Conservation (phyloP, 2,329 filamentous ascomycete species). For the Fusarium gaditjirri region DNA sequence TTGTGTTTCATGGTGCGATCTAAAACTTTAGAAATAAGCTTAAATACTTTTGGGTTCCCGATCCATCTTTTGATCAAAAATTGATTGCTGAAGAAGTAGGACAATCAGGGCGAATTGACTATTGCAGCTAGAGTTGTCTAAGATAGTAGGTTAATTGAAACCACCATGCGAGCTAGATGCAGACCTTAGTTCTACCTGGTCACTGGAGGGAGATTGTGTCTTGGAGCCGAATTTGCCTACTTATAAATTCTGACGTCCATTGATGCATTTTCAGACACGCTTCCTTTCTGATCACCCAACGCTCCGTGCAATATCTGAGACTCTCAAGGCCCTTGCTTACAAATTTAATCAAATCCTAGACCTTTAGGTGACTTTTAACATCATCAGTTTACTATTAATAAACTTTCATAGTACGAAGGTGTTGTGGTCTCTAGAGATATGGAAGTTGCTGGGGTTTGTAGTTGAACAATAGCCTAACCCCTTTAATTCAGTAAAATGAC, state of each 20-base stretch:
- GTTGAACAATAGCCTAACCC: rapidly evolving
- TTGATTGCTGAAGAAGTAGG: background rate
- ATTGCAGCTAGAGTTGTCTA: rapidly evolving
- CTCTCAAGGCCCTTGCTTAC: background rate
- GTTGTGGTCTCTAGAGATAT: no score
- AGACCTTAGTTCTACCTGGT: background rate
- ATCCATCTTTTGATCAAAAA: rapidly evolving
- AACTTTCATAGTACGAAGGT: no score
- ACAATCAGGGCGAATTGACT: rapidly evolving
- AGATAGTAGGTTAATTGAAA: background rate
- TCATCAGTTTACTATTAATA: no score
- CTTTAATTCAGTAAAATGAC: no score
- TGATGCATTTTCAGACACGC: background rate
- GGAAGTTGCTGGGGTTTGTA: no score
- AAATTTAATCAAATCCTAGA: rapidly evolving
- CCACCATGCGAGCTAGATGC: rapidly evolving
- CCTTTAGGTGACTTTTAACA: background rate
- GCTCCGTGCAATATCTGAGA: rapidly evolving
- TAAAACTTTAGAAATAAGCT: background rate
- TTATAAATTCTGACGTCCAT: rapidly evolving
- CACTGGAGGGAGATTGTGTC: no score
- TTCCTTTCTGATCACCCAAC: background rate
- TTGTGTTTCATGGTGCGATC: rapidly evolving
- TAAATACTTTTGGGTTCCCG: background rate
- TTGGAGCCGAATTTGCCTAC: background rate